phyloP scores from a whole-genome alignment of 768 basidiomycete species.

The Mycena crocata region DNA sequence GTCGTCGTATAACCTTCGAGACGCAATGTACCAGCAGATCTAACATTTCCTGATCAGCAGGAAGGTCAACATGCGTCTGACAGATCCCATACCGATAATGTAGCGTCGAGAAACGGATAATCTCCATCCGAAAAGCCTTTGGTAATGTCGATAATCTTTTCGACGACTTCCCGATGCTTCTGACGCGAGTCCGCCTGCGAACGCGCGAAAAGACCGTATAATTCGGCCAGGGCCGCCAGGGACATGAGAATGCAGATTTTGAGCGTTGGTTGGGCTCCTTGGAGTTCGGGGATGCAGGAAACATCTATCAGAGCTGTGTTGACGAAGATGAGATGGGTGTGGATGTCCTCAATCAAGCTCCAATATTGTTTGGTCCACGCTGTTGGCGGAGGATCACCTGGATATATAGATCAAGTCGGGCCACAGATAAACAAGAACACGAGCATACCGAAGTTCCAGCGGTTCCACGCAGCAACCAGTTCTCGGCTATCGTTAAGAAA shows the following conservation, averaged over 20 bases:
- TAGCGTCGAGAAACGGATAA: slow-evolving; percentile 16
- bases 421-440: background rate
- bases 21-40: slow-evolving; percentile 23
- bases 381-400: slow-evolving; percentile 9
- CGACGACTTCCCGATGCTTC: slow-evolving; percentile 13
- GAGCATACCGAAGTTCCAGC: slow-evolving; percentile 12
- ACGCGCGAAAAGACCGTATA: slow-evolving; percentile 20
- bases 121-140: slow-evolving; percentile 13
- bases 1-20: background rate
- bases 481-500: slow-evolving; percentile 19
- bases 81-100: slow-evolving; percentile 7
- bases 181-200: slow-evolving; percentile 8
- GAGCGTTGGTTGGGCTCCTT: slow-evolving; percentile 5
- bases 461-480: slow-evolving; percentile 21
- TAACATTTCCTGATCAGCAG: background rate
- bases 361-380: slow-evolving; percentile 27
- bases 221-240: slow-evolving; percentile 13
- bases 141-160: slow-evolving; percentile 16
- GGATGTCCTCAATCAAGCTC: slow-evolving; percentile 14
- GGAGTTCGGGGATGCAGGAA: slow-evolving; percentile 18
- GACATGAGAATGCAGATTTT: background rate
- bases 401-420: background rate
- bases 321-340: slow-evolving; percentile 23
- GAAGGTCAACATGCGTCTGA: background rate
- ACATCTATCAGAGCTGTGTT: slow-evolving; percentile 20